A percentile compares a stretch with the other conserved stretches of the same genome.
These are phyloP conservation scores for Podochytrium sp. DNA, from an alignment of 192 early-diverging fungal species.

Conservation along the genomic window DNA sequence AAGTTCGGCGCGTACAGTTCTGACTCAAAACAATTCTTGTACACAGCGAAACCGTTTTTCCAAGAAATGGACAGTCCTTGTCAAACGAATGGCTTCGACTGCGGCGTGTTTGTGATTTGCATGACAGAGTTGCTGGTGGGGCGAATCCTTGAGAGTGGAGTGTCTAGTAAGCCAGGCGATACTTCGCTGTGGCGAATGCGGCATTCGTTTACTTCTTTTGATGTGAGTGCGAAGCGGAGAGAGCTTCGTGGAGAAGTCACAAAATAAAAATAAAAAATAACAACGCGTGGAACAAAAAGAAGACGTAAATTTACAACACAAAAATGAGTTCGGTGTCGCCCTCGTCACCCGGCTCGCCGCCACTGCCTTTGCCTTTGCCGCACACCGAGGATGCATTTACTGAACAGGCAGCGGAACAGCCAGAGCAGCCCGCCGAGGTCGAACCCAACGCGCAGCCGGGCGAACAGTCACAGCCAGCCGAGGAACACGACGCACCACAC, in stretches of 20 bases:
- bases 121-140: slow-evolving; percentile 23
- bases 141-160: background rate
- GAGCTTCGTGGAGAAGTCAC: background rate
- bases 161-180: slow-evolving; percentile 25
- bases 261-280: too few species aligned
- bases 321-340: too few species aligned
- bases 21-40: background rate
- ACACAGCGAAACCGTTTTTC: background rate
- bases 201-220: background rate
- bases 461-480: too few species aligned
- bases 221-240: background rate
- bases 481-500: too few species aligned
- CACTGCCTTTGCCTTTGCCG: too few species aligned
- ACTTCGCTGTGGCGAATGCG: slow-evolving; percentile 4
- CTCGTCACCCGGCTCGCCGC: too few species aligned
- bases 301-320: too few species aligned
- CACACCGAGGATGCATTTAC: too few species aligned
- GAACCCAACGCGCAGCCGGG: too few species aligned
- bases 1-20: background rate
- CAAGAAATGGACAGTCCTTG: slow-evolving; percentile 20
- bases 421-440: too few species aligned
- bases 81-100: slow-evolving; percentile 37
- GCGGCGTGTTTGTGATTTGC: slow-evolving; percentile 32
- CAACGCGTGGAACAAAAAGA: too few species aligned
- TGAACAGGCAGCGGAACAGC: too few species aligned